These are phyloP conservation scores for Mycena pura DNA, from an alignment of 768 basidiomycete species.

Conservation along the genomic window DNA sequence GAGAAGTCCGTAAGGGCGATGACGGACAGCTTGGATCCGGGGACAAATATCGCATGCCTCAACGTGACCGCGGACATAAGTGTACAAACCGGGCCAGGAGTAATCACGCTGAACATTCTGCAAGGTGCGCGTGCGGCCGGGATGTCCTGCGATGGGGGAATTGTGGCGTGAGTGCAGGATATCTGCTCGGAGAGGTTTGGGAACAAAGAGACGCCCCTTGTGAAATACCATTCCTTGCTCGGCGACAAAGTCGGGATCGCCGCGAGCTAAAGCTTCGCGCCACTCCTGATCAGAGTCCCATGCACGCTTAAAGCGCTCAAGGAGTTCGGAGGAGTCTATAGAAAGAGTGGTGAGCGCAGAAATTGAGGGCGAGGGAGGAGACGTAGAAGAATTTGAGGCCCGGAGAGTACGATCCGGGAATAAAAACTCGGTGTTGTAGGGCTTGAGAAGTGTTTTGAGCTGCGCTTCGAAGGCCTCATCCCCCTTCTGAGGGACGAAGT, in stretches of 20 bases:
- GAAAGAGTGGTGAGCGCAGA: background rate
- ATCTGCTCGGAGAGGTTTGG: conserved; percentile 34
- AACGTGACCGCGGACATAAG: conserved; percentile 36
- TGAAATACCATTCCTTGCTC: conserved; percentile 29
- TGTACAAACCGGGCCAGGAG: conserved; percentile 45
- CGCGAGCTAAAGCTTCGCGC: conserved; percentile 6
- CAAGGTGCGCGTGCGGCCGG: conserved; percentile 42
- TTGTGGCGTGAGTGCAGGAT: conserved; percentile 46
- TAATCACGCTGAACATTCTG: conserved; percentile 42
- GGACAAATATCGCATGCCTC: conserved; percentile 43
- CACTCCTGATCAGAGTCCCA: conserved; percentile 20
- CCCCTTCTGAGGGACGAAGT: conserved; percentile 22
- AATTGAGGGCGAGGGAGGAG: background rate
- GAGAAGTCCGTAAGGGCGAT: conserved; percentile 45
- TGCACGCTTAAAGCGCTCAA: conserved; percentile 25
- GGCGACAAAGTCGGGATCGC: conserved; percentile 20
- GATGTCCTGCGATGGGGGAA: conserved; percentile 45
- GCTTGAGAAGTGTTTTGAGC: background rate
- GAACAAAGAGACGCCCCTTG: conserved; percentile 39
- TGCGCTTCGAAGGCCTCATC: conserved; percentile 22
- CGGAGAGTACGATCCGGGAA: background rate
- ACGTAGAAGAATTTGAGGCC: background rate
- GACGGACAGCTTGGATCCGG: conserved; percentile 38
- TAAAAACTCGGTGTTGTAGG: background rate
- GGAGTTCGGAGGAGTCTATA: conserved; percentile 25